phyloP scores from a whole-genome alignment of 768 basidiomycete genomes.

The Mycena filopes region DNA sequence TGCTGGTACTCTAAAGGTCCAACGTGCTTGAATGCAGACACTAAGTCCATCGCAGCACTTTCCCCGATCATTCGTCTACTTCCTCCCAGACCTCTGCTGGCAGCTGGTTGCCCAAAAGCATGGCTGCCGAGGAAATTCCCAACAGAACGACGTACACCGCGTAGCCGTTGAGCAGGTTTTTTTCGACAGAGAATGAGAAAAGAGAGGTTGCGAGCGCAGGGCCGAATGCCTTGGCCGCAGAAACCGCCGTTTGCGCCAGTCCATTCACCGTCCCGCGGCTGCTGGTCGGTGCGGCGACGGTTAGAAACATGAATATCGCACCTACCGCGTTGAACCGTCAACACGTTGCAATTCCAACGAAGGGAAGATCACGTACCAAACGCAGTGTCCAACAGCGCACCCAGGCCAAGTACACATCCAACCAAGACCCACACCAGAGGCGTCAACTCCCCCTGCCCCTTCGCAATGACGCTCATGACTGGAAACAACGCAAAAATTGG shows the following conservation, averaged over 20 bases:
- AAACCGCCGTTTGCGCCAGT: constrained; percentile 56
- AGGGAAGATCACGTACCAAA: constrained; percentile 58
- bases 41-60: too few relatives aligned
- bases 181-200: constrained; percentile 61
- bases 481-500: constrained; percentile 70
- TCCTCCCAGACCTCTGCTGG: background rate
- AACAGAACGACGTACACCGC: background rate
- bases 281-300: constrained; percentile 57
- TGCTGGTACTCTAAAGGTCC: too few relatives aligned
- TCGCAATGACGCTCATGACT: constrained; percentile 65
- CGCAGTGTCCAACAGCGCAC: constrained; percentile 60
- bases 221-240: constrained; percentile 58
- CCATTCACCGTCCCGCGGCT: constrained; percentile 66
- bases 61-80: too few relatives aligned
- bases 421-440: constrained; percentile 60
- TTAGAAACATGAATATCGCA: constrained; percentile 61
- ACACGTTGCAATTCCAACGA: background rate
- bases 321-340: background rate
- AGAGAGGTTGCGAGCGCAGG: constrained; percentile 60
- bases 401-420: constrained; percentile 56
- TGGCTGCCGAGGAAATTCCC: background rate
- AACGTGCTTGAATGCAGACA: too few relatives aligned
- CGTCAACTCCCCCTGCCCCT: constrained; percentile 56
- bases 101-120: background rate
- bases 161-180: constrained; percentile 37